phyloP scores from a whole-genome alignment of 805 yeast genomes.

The Maudiozyma serrabonitensis region DNA sequence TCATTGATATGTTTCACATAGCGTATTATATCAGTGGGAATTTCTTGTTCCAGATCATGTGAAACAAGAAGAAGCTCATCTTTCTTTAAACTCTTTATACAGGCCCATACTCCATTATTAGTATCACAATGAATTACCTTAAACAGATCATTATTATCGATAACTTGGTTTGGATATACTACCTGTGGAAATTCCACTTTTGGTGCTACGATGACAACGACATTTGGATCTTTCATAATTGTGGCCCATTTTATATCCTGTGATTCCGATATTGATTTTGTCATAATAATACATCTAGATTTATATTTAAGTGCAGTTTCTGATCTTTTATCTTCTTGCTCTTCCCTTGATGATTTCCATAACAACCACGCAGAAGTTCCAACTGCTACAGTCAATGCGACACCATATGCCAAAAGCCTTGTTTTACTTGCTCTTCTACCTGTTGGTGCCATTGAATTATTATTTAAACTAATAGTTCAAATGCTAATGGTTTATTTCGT shows the following conservation, averaged over 20 bases:
- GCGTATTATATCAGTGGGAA: conserved; percentile 27
- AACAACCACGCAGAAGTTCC: conserved; percentile 9
- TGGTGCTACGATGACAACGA: conserved; percentile 31
- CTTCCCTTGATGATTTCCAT: conserved; percentile 1
- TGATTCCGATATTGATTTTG: conserved; percentile 8
- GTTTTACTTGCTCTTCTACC: background rate
- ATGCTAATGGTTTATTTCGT: too few species aligned
- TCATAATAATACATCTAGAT: conserved; percentile 15
- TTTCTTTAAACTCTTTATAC: conserved; percentile 42
- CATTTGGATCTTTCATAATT: conserved; percentile 13
- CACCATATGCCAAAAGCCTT: conserved; percentile 4
- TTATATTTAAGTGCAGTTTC: background rate
- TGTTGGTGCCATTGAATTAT: background rate
- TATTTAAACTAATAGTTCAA: too few species aligned
- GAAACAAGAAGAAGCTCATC: conserved; percentile 24
- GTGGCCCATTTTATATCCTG: conserved; percentile 12
- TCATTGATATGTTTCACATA: conserved; percentile 19
- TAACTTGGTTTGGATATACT: conserved; percentile 3
- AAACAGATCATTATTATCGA: conserved; percentile 17
- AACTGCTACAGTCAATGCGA: conserved; percentile 8
- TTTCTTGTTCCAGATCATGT: conserved; percentile 16
- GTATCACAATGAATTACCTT: conserved; percentile 40
- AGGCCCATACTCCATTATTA: conserved; percentile 41
- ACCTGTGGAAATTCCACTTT: conserved; percentile 10
- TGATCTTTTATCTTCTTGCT: background rate